Evolutionary conservation across 176 grass and related monocot genomes (phyloP).

Genomic region (Aechmea fasciata): DNA sequence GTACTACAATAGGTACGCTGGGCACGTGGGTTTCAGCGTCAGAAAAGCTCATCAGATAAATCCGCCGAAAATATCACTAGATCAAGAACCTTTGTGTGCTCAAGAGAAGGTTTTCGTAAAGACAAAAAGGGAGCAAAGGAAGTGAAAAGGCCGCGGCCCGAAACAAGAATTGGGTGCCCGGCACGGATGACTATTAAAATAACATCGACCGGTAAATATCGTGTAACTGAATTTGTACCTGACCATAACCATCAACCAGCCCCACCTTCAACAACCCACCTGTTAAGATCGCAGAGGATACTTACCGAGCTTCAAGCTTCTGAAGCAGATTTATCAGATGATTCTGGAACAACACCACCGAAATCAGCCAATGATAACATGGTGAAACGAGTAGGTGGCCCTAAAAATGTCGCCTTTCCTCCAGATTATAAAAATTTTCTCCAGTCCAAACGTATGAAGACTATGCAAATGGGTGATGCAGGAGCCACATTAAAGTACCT

Average conservation of each 20-base stretch:
- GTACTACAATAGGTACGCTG: slow-evolving; percentile 86
- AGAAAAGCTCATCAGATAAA: slow-evolving; percentile 85
- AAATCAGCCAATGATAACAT: slow-evolving; percentile 38
- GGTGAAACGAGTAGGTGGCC: slow-evolving; percentile 55
- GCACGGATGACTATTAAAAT: slow-evolving; percentile 88
- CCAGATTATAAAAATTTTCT: slow-evolving; percentile 63
- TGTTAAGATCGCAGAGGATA: slow-evolving; percentile 82
- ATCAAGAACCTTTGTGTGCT: slow-evolving; percentile 90
- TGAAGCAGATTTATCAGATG: slow-evolving; percentile 70
- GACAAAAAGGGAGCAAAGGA: slow-evolving; percentile 91
- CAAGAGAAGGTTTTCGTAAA: slow-evolving; percentile 86
- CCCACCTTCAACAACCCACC: slow-evolving; percentile 82
- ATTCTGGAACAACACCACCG: slow-evolving; percentile 34
- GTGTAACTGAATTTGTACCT: slow-evolving; percentile 54
- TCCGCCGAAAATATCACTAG: slow-evolving; percentile 71
- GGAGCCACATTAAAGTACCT: slow-evolving; percentile 69
- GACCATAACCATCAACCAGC: slow-evolving; percentile 90
- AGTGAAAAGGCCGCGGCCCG: slow-evolving; percentile 68
- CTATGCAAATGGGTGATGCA: slow-evolving; percentile 74
- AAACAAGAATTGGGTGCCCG: slow-evolving; percentile 76
- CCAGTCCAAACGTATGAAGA: slow-evolving; percentile 66
- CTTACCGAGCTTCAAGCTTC: slow-evolving; percentile 60
- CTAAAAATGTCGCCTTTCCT: slow-evolving; percentile 36
- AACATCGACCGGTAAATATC: slow-evolving; percentile 54
- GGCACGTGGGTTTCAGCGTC: slow-evolving; percentile 77